Conservation (phyloP, 768 basidiomycete species). For the Megacollybia marginata region DNA sequence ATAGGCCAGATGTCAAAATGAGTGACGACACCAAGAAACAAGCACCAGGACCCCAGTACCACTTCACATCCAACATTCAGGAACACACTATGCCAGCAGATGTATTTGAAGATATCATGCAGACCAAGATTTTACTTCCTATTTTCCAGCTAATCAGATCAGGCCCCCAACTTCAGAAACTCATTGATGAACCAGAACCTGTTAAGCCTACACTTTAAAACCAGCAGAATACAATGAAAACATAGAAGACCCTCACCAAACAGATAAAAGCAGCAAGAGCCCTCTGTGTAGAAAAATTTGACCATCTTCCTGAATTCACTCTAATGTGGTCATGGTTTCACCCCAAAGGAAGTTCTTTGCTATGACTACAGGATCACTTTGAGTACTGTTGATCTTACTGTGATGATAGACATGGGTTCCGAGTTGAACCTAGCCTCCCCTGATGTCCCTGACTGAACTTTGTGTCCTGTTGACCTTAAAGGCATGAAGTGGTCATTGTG, state of each 20-base stretch:
- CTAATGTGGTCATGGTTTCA: not conserved
- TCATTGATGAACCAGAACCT: too few relatives aligned
- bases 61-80: not conserved
- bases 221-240: too few relatives aligned
- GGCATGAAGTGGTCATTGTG: slow-evolving; percentile 16
- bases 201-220: too few relatives aligned
- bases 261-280: too few relatives aligned
- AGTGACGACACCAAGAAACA: not conserved
- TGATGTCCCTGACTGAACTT: not conserved
- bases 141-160: too few relatives aligned
- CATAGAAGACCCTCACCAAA: too few relatives aligned
- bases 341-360: not conserved
- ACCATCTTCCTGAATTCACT: not conserved
- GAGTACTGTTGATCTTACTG: not conserved
- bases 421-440: not conserved
- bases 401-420: not conserved
- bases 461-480: slow-evolving; percentile 2
- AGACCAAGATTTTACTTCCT: not conserved
- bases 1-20: not conserved
- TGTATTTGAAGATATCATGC: not conserved
- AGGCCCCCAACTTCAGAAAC: too few relatives aligned
- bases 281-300: too few relatives aligned
- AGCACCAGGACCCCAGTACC: not conserved
- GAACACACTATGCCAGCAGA: not conserved
- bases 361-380: not conserved